phyloP scores from a whole-genome alignment of 495 filamentous ascomycete species.

The Trichoderma asperelloides region DNA sequence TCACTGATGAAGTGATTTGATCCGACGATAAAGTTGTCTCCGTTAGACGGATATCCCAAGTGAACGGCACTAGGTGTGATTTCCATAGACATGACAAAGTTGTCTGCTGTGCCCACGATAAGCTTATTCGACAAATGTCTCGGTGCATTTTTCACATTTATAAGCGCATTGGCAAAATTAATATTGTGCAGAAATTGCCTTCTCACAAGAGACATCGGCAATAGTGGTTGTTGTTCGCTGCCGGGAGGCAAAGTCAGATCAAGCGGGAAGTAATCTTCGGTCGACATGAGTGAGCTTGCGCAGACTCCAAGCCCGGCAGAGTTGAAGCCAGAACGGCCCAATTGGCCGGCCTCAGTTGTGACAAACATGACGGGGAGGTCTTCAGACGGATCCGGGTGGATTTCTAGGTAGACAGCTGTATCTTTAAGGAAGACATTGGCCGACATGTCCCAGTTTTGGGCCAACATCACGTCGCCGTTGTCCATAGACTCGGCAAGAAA shows the following conservation, averaged over 20 bases:
- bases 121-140: not conserved
- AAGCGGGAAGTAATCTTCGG: slow-evolving; percentile 18
- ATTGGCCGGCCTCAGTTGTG: slow-evolving; percentile 24
- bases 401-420: slow-evolving; percentile 20
- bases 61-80: not conserved
- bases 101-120: not conserved
- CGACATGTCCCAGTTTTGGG: slow-evolving; percentile 28
- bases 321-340: slow-evolving; percentile 24
- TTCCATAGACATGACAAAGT: not conserved
- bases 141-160: not conserved
- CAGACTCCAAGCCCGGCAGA: slow-evolving; percentile 18
- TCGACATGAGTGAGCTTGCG: slow-evolving; percentile 21
- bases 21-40: not conserved
- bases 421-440: slow-evolving; percentile 17
- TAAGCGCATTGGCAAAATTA: not conserved
- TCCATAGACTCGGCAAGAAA: slow-evolving; percentile 11
- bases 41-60: not conserved
- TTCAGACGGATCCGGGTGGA: slow-evolving; percentile 21
- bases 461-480: slow-evolving; percentile 14
- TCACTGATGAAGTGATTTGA: not conserved
- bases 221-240: slow-evolving; percentile 6
- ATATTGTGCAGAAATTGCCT: slow-evolving; percentile 18
- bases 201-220: slow-evolving; percentile 18
- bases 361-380: slow-evolving; percentile 21
- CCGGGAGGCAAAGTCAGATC: slow-evolving; percentile 2